phyloP scores from a whole-genome alignment of 768 basidiomycete species.

The Austroboletus festivus region DNA sequence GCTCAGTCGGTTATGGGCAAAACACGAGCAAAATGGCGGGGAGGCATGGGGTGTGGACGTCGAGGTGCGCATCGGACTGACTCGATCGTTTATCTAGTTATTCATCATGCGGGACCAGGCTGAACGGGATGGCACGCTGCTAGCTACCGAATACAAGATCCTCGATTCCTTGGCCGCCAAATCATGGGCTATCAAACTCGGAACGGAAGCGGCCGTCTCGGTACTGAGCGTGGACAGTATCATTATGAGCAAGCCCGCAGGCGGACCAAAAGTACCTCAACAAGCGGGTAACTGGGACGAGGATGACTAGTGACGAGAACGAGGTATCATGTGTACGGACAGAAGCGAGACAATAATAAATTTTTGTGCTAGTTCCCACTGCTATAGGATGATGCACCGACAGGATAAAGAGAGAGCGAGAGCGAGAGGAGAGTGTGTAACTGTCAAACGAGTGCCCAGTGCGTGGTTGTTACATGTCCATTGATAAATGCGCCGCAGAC shows the following conservation, averaged over 20 bases:
- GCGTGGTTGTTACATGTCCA: slow-evolving; percentile 30
- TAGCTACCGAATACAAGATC: slow-evolving; percentile 61
- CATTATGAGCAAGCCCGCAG: slow-evolving; percentile 94
- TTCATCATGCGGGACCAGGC: slow-evolving; percentile 40
- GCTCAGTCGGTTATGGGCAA: slow-evolving; percentile 83
- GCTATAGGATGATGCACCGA: slow-evolving; percentile 12
- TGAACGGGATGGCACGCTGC: slow-evolving; percentile 76
- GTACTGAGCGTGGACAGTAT: slow-evolving; percentile 96
- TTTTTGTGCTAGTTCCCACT: slow-evolving; percentile 22
- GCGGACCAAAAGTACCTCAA: slow-evolving; percentile 84
- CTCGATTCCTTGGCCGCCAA: slow-evolving; percentile 89
- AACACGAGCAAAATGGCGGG: slow-evolving; percentile 75
- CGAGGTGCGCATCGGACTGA: slow-evolving; percentile 52
- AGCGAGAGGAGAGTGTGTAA: not conserved
- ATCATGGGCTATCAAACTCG: slow-evolving; percentile 86
- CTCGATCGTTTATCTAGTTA: not conserved
- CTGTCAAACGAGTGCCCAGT: slow-evolving; percentile 10
- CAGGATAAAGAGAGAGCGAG: not conserved
- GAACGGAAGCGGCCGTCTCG: slow-evolving; percentile 85
- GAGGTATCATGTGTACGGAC: slow-evolving; percentile 10
- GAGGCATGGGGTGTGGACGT: slow-evolving; percentile 84
- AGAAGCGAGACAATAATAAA: slow-evolving; percentile 28
- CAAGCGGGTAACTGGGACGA: slow-evolving; percentile 88
- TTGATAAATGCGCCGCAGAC: slow-evolving; percentile 28
- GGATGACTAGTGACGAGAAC: slow-evolving; percentile 47